A percentile compares a stretch with the other conserved stretches of the same genome.
phyloP scores from a whole-genome alignment of 106 monocot species.

The Narthecium ossifragum region DNA sequence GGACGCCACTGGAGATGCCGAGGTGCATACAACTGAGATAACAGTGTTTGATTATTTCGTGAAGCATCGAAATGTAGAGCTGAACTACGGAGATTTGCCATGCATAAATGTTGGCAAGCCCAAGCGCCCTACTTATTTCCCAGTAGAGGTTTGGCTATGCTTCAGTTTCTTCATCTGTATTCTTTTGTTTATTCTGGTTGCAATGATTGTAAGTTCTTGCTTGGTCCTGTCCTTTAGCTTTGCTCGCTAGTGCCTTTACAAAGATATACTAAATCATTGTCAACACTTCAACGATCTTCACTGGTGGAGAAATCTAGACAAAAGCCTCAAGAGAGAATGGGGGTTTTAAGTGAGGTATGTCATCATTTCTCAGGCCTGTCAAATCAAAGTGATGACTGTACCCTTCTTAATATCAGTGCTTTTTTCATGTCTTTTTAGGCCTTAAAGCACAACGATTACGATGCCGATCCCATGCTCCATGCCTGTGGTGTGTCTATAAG shows the following conservation, averaged over 20 bases:
- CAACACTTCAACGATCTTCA: conserved; percentile 65
- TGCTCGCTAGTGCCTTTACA: conserved; percentile 73
- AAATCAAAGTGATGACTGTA: neutral
- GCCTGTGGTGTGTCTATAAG: conserved; percentile 68
- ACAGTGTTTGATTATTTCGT: conserved; percentile 84
- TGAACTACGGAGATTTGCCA: conserved; percentile 52
- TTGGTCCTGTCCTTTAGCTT: conserved; percentile 34
- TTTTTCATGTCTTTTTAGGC: conserved; percentile 35
- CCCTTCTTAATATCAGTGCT: neutral
- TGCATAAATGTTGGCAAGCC: conserved; percentile 97
- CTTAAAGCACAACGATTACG: conserved; percentile 59
- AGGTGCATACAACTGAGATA: conserved; percentile 30
- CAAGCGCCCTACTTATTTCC: conserved; percentile 79
- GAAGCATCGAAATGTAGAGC: conserved; percentile 26
- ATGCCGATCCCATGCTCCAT: conserved; percentile 66
- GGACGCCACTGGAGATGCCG: conserved; percentile 27
- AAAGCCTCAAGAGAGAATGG: conserved; percentile 89
- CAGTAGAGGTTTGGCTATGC: conserved; percentile 60
- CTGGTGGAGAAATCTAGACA: conserved; percentile 98
- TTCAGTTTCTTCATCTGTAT: neutral
- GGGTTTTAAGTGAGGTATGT: conserved; percentile 46
- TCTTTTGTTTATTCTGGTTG: neutral
- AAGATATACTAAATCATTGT: conserved; percentile 83
- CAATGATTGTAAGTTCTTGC: neutral
- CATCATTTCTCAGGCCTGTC: neutral